Conservation (phyloP, 805 yeast species). For the Myxozyma sirexii region DNA sequence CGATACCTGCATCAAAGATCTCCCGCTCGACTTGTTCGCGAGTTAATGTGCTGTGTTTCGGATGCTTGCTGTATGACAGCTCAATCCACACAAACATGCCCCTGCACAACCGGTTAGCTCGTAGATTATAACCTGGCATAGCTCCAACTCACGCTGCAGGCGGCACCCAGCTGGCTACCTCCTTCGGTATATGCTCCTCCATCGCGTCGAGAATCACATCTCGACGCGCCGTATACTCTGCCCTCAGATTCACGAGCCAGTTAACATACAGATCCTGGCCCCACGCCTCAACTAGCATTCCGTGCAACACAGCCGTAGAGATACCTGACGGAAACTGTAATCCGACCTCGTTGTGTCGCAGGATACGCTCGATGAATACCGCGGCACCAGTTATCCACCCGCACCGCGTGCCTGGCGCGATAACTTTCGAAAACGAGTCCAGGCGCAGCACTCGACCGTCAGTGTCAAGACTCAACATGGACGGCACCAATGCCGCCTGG, state of each 20-base stretch:
- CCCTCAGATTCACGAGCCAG: slow-evolving; percentile 77
- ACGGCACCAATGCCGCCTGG: slow-evolving; percentile 66
- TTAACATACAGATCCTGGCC: slow-evolving; percentile 86
- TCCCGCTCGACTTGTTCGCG: slow-evolving; percentile 41
- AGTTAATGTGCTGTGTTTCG: slow-evolving; percentile 47
- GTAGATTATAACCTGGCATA: not conserved
- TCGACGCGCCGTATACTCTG: slow-evolving; percentile 83
- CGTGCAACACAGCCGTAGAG: slow-evolving; percentile 69
- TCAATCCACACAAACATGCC: slow-evolving; percentile 83
- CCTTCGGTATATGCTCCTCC: slow-evolving; percentile 56
- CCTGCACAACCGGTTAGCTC: not conserved
- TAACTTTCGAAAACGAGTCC: slow-evolving; percentile 87
- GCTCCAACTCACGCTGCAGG: slow-evolving; percentile 55
- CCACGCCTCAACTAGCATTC: slow-evolving; percentile 73
- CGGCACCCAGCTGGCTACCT: slow-evolving; percentile 42
- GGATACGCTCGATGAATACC: slow-evolving; percentile 61
- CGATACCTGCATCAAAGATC: slow-evolving; percentile 42
- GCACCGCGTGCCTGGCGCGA: slow-evolving; percentile 87
- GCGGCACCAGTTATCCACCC: slow-evolving; percentile 88
- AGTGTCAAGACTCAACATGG: slow-evolving; percentile 71
- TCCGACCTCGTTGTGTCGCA: slow-evolving; percentile 77
- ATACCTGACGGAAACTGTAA: slow-evolving; percentile 83
- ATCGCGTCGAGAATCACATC: slow-evolving; percentile 82
- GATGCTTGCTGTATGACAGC: slow-evolving; percentile 78
- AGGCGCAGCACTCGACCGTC: slow-evolving; percentile 90